phyloP scores from a whole-genome alignment of 2,329 filamentous ascomycete species.

The Tolypocladium tropicale region DNA sequence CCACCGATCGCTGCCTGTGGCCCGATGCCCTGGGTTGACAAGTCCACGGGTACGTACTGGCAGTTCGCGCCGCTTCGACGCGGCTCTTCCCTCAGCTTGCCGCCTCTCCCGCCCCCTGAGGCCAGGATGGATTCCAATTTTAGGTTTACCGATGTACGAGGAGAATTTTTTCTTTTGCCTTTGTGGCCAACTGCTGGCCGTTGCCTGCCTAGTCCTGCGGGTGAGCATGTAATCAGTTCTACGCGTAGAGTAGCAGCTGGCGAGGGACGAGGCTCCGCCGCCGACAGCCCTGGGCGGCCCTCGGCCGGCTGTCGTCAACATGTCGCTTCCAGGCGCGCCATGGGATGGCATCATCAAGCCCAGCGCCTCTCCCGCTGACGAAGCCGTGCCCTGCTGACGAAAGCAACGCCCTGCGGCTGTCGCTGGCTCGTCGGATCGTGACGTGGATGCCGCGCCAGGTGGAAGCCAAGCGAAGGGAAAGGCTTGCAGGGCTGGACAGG shows the following conservation, averaged over 20 bases:
- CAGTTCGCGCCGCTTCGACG: background rate
- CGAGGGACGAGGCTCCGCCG: no score
- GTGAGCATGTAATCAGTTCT: no score
- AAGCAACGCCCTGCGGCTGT: background rate
- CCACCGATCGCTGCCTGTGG: background rate
- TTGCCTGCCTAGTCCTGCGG: background rate
- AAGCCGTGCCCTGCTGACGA: background rate
- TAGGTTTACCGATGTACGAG: background rate
- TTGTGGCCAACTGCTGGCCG: background rate
- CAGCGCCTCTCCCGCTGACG: background rate
- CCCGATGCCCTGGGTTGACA: no score
- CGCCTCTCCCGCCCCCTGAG: no score
- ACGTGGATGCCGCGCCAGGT: background rate
- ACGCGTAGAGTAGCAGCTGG: no score
- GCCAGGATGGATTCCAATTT: no score
- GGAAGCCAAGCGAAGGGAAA: background rate
- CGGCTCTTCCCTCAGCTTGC: background rate
- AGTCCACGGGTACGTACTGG: no score
- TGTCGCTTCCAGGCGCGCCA: no score
- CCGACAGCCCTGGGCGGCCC: no score
- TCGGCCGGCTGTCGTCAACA: no score
- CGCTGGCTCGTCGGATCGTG: background rate
- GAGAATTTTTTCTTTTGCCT: background rate
- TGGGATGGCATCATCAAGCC: background rate
- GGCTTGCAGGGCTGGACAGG: background rate